These are phyloP conservation scores for Tolypocladium inflatum DNA, from an alignment of 2,329 filamentous ascomycete species.

Conservation along the genomic window DNA sequence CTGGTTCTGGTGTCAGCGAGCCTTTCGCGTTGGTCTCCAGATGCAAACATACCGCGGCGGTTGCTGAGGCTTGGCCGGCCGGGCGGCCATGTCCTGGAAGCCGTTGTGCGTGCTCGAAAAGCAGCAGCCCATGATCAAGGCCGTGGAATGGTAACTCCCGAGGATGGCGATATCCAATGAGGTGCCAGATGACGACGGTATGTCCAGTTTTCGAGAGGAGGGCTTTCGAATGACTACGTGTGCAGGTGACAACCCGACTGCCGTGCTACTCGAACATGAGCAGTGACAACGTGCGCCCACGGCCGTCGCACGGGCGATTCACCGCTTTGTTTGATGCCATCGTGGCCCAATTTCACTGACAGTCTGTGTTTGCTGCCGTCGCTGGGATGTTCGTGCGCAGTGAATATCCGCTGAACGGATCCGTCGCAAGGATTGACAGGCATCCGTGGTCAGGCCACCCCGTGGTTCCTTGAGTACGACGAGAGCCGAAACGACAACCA, in stretches of 20 bases:
- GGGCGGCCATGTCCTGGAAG: constrained; percentile 7
- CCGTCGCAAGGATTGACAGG: background rate
- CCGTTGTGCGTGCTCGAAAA: constrained; percentile 3
- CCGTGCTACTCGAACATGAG: background rate
- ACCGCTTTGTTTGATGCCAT: background rate
- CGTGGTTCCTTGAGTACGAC: background rate
- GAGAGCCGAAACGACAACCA: background rate
- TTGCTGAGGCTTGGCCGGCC: background rate
- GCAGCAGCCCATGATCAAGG: constrained; percentile 3
- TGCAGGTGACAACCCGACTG: background rate
- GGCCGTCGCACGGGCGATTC: background rate
- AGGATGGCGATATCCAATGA: background rate
- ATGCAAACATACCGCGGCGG: background rate
- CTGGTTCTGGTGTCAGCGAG: background rate
- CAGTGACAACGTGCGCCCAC: background rate
- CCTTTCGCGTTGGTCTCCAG: background rate
- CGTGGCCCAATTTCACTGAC: background rate
- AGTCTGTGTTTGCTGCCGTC: background rate
- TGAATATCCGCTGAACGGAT: background rate
- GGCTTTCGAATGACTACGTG: background rate
- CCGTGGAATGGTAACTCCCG: background rate
- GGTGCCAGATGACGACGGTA: background rate
- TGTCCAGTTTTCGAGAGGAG: background rate
- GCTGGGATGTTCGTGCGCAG: background rate
- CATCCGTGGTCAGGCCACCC: background rate